A percentile compares a stretch with the other conserved stretches of the same genome.
These are phyloP conservation scores for Orbilia blumenaviensis DNA, from an alignment of 2,329 filamentous ascomycete genomes.

Conservation along the genomic window DNA sequence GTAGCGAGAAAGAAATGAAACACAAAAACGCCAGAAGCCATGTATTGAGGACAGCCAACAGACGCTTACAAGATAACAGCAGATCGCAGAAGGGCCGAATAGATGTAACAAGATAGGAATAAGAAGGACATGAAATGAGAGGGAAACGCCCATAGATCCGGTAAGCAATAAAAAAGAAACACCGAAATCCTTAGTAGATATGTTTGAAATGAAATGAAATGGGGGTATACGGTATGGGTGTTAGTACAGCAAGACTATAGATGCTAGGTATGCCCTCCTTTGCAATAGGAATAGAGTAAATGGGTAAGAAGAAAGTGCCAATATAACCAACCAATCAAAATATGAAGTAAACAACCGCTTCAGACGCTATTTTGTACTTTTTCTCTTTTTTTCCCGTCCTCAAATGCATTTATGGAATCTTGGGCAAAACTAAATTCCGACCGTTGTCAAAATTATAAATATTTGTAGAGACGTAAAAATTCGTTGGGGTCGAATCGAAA, in stretches of 20 bases:
- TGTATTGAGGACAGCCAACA: neutral
- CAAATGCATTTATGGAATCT: neutral
- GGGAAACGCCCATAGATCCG: slow-evolving; percentile 35
- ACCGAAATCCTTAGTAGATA: slow-evolving; percentile 12
- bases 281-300: neutral
- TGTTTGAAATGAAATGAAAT: neutral
- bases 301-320: neutral
- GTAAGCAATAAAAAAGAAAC: slow-evolving; percentile 5
- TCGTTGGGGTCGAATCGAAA: neutral
- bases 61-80: neutral
- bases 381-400: neutral
- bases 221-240: slow-evolving; percentile 1
- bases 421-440: neutral
- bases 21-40: neutral
- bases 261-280: neutral
- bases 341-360: neutral
- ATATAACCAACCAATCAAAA: neutral
- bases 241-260: slow-evolving; percentile 8
- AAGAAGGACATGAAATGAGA: neutral
- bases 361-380: slow-evolving; percentile 4
- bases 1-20: neutral
- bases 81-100: neutral
- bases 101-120: neutral
- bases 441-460: slow-evolving; percentile 2
- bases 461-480: neutral